Evolutionary conservation across 1,284 basidiomycete species (phyloP), one percentile per base, ranked within the genome.

Genomic region (Heimioporus punctisporus): DNA sequence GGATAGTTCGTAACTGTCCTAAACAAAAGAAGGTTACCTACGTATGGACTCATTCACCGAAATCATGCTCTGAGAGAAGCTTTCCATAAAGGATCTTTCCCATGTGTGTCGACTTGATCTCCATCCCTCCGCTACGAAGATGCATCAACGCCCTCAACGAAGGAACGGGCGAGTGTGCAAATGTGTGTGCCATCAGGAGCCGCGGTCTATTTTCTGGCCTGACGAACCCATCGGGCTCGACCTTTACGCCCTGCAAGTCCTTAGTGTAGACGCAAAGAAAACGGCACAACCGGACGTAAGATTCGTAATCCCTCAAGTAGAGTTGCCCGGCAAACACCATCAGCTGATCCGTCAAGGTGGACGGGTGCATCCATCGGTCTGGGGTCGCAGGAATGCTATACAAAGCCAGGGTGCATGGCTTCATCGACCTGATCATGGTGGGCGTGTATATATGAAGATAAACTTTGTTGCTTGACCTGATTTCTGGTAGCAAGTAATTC

Each of bases 81-180:
- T 59, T 63, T 14, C 69, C 34, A 17, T 37, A 19, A 37, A 37
- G 34, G 8, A 37, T 14, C 34, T 37, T 37, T 19, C 34, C 34
- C 34, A 37, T 37, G 34, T 37, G 34, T 19, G 34, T 37, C 34
- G 34, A 37, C 15, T 14, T 17, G n/a, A 71, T 79, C 2, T 64
- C 57, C 62, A 71, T 66, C 2, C 78, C 79, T 50, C 76, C 80
- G 55, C 78, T 64, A n/a, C 80, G 65, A 37, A 74, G 55, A 12
- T 62, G 60, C 4, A 73, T 59, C 53, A 81, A 55, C 19, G 57
- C 58, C 53, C 67, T 70, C 50, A 83, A 46, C 5, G 45, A 34
- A 21, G 8, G 15, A n/a, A 43, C 2, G 15, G 73, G 74, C 30
- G 69, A 74, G 23, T 37, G 44, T 15, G 57, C 43, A 62, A 80